A percentile compares a stretch with the other conserved stretches of the same genome.
Conservation (phyloP, 2,329 filamentous ascomycete genomes). For the Neonectria hederae region DNA sequence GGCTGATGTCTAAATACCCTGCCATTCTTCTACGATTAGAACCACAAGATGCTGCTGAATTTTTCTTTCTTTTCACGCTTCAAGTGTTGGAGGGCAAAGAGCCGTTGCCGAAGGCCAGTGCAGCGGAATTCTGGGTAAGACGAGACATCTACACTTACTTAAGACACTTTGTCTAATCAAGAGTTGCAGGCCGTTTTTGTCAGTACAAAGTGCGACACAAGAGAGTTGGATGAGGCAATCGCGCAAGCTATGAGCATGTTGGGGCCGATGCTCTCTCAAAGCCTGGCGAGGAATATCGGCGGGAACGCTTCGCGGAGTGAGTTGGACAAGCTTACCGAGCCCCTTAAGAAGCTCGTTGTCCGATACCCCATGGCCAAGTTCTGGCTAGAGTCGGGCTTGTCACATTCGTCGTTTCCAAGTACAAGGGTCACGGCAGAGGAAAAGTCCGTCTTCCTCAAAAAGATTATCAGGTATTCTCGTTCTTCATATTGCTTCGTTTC, state of each 20-base stretch:
- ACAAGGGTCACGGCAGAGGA: slow-evolving; percentile 67
- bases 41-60: slow-evolving; percentile 66
- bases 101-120: slow-evolving; percentile 77
- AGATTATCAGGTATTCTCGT: slow-evolving; percentile 64
- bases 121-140: slow-evolving; percentile 79
- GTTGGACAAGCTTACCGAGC: slow-evolving; percentile 75
- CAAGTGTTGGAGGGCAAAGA: slow-evolving; percentile 76
- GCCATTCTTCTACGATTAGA: slow-evolving; percentile 69
- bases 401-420: slow-evolving; percentile 65
- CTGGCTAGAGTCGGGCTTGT: slow-evolving; percentile 71
- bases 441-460: slow-evolving; percentile 72
- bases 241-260: slow-evolving; percentile 65
- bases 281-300: slow-evolving; percentile 71
- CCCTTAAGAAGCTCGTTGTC: slow-evolving; percentile 73
- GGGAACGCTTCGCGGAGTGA: slow-evolving; percentile 77
- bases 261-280: slow-evolving; percentile 67
- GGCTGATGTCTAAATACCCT: slow-evolving; percentile 69
- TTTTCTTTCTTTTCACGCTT: slow-evolving; percentile 76
- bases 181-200: slow-evolving; percentile 62
- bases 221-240: slow-evolving; percentile 54
- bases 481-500: not conserved
- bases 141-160: not conserved
- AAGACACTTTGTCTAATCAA: slow-evolving; percentile 3
- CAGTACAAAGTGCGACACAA: slow-evolving; percentile 54
- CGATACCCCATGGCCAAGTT: slow-evolving; percentile 63